phyloP scores from a whole-genome alignment of 495 filamentous ascomycete genomes.

The Lasiosphaeria hispida region DNA sequence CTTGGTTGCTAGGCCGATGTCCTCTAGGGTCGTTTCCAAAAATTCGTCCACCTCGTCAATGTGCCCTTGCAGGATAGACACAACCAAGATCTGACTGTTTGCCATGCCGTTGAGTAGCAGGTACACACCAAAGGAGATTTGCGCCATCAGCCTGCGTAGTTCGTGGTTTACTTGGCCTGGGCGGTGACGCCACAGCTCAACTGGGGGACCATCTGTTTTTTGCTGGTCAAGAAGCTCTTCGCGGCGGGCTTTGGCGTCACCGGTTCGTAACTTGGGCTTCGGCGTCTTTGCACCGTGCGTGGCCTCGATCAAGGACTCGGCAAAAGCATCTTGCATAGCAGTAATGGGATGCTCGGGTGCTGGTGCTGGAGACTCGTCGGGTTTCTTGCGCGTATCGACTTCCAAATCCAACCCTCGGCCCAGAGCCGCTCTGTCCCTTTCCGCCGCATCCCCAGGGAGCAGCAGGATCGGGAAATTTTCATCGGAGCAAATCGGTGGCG shows the following conservation, averaged over 20 bases:
- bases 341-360: slow-evolving; percentile 60
- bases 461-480: slow-evolving; percentile 27
- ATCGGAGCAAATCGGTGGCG: slow-evolving; percentile 17
- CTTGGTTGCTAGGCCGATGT: slow-evolving; percentile 75
- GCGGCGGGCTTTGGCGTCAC: slow-evolving; percentile 63
- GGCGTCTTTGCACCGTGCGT: slow-evolving; percentile 43
- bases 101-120: slow-evolving; percentile 81
- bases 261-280: slow-evolving; percentile 55
- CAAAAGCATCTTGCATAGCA: slow-evolving; percentile 86
- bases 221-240: slow-evolving; percentile 65
- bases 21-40: slow-evolving; percentile 77
- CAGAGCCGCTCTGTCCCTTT: neutral
- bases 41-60: slow-evolving; percentile 93
- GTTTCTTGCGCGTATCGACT: slow-evolving; percentile 10
- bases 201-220: slow-evolving; percentile 58
- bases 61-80: slow-evolving; percentile 85
- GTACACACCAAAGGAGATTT: slow-evolving; percentile 92
- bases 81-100: slow-evolving; percentile 81
- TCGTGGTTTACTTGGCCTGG: slow-evolving; percentile 70
- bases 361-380: slow-evolving; percentile 24
- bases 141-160: slow-evolving; percentile 83
- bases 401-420: slow-evolving; percentile 16
- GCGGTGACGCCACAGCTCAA: slow-evolving; percentile 70
- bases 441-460: slow-evolving; percentile 15
- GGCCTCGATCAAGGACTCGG: slow-evolving; percentile 83